Evolutionary conservation across 176 grass and related monocot species (phyloP), one percentile per base, ranked within the genome.

Genomic region (Oryza officinalis): DNA sequence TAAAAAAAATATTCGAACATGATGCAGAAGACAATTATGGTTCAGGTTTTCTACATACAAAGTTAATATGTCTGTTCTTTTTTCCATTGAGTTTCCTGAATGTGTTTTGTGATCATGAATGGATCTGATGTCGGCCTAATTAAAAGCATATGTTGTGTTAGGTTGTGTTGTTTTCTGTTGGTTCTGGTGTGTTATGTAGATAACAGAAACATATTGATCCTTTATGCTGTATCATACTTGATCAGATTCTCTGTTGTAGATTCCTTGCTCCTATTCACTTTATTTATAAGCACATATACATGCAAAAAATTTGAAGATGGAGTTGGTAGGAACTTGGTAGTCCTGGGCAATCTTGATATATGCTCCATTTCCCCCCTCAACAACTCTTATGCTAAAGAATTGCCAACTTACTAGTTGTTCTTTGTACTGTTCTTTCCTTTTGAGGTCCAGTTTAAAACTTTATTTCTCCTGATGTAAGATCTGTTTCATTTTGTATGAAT

Each of bases 141-240:
- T 3, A 18, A 40, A 23, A 20, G 4, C 22, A 57, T 57, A 4
- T 52, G 5, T 18, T 32, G 45, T 69, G 45, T 80, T 69, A 26
- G 5, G 23, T 28, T 64, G 7, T 43, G 32, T 79, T 15, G 22
- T 27, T 9, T 59, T 59, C 22, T 8, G 3, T 13, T 25, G 23
- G 28, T 69, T 69, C 47, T 41, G 10, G 68, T 80, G 44, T 80
- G 64, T 80, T 54, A 25, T 17, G 17, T 52, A 5, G 30, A 20
- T 26, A 50, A 27, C 41, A 67, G n/a, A 57, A 63, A 27, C 17
- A 41, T 71, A 69, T 40, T 27, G 14, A 14, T 80, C n/a, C 31
- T 79, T 67, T 47, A 31, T 81, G 66, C 18, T 68, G 31, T 60
- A 69, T 54, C 78, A 41, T 28, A 41, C 32, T 37, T 60, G 49